These are phyloP conservation scores for Podospora pseudoanserina DNA, from an alignment of 495 filamentous ascomycete genomes.

Conservation along the genomic window DNA sequence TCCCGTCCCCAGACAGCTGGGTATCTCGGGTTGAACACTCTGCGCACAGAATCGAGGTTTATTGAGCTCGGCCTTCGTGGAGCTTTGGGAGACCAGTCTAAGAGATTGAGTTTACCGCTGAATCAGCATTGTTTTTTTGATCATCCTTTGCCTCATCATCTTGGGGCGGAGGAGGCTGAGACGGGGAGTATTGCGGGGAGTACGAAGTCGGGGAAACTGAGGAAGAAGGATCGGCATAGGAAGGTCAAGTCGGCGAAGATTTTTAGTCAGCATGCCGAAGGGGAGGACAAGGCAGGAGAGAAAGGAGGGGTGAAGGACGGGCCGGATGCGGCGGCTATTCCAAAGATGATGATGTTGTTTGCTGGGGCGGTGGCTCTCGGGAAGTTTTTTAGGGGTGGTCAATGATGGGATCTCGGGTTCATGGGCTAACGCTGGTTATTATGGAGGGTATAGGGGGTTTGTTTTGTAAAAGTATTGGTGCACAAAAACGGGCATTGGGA, in stretches of 20 bases:
- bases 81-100: constrained; percentile 23
- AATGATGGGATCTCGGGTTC: not conserved
- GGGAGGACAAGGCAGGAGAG: constrained; percentile 4
- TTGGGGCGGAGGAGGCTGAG: not conserved
- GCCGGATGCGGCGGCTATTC: constrained; percentile 16
- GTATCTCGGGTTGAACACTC: constrained; percentile 35
- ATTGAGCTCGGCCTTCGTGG: constrained; percentile 34
- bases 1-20: constrained; percentile 38
- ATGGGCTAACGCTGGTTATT: too few relatives aligned
- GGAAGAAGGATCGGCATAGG: not conserved
- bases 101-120: constrained; percentile 23
- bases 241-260: not conserved
- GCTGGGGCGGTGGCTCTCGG: constrained; percentile 25
- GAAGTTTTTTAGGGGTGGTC: constrained; percentile 22
- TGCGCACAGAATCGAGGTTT: constrained; percentile 26
- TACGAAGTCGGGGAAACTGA: not conserved
- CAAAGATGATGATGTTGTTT: constrained; percentile 29
- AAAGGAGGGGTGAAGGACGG: not conserved
- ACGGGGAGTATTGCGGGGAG: not conserved
- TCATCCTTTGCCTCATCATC: not conserved
- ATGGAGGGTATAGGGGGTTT: not conserved
- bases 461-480: too few relatives aligned
- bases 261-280: not conserved
- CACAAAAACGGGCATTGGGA: too few relatives aligned
- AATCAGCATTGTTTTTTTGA: constrained; percentile 11